A percentile compares a stretch with the other conserved stretches of the same genome.
Conservation (phyloP, 805 yeast genomes). For the Candida gorgasii region DNA sequence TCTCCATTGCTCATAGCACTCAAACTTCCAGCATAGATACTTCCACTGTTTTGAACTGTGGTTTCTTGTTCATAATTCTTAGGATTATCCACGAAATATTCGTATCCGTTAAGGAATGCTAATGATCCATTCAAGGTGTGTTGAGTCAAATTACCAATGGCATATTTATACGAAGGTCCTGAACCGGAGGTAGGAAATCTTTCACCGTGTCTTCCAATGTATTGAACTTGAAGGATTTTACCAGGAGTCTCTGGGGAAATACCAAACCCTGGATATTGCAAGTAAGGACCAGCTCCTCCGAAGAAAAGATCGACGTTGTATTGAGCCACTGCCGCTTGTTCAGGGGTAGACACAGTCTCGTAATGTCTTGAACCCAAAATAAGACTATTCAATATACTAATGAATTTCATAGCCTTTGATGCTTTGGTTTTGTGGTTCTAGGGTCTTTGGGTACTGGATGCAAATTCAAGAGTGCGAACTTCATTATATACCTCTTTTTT, state of each 20-base stretch:
- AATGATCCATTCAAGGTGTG: slow-evolving; percentile 47
- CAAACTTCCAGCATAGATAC: slow-evolving; percentile 53
- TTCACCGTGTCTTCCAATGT: slow-evolving; percentile 78
- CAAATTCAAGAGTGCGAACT: too few relatives aligned
- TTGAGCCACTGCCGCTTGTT: slow-evolving; percentile 41
- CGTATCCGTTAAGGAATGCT: slow-evolving; percentile 52
- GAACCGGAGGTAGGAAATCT: slow-evolving; percentile 46
- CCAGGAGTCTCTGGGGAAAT: slow-evolving; percentile 48
- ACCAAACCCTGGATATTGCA: slow-evolving; percentile 54
- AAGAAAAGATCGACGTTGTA: slow-evolving; percentile 51
- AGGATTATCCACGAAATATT: slow-evolving; percentile 44
- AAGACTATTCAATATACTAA: slow-evolving; percentile 4
- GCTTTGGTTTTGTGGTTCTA: neutral
- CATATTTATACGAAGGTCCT: slow-evolving; percentile 27
- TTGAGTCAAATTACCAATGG: slow-evolving; percentile 24
- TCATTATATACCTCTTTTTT: too few relatives aligned
- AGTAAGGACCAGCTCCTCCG: slow-evolving; percentile 60
- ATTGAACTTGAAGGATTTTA: slow-evolving; percentile 62
- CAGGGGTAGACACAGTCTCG: slow-evolving; percentile 23
- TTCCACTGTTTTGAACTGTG: slow-evolving; percentile 40
- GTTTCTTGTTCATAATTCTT: slow-evolving; percentile 50
- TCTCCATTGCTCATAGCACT: slow-evolving; percentile 52
- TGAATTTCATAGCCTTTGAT: slow-evolving; percentile 2
- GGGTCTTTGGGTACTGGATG: too few relatives aligned
- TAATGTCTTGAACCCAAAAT: slow-evolving; percentile 8